A percentile compares a stretch with the other conserved stretches of the same genome.
phyloP scores from a whole-genome alignment of 108 stramenopile genomes.

The Phaeodactylum tricornutum region DNA sequence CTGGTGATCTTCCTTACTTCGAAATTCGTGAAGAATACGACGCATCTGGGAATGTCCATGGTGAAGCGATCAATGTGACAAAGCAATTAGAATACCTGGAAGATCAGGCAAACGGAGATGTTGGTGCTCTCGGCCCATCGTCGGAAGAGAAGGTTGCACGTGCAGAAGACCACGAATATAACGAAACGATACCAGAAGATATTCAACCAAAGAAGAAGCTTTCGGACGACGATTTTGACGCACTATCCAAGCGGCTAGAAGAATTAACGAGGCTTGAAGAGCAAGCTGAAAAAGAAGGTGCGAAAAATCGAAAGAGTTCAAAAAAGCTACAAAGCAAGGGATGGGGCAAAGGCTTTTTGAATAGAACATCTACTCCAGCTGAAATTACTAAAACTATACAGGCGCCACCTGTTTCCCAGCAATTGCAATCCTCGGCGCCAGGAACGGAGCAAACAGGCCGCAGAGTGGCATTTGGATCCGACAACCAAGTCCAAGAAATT shows the following conservation, averaged over 20 bases:
- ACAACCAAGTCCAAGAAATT: conserved; percentile 2
- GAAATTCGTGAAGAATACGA: conserved; percentile 50
- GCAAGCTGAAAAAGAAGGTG: neutral
- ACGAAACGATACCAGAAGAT: neutral
- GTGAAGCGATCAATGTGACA: conserved; percentile 30
- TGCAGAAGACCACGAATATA: neutral
- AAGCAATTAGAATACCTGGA: conserved; percentile 19
- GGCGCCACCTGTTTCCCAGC: neutral
- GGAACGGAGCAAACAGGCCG: neutral
- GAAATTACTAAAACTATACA: neutral
- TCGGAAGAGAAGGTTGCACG: neutral
- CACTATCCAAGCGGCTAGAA: conserved; percentile 5
- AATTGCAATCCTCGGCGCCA: neutral
- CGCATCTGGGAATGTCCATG: conserved; percentile 17
- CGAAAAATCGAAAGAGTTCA: neutral
- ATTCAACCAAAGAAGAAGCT: neutral
- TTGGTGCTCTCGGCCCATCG: neutral
- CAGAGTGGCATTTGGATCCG: neutral
- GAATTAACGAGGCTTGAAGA: conserved; percentile 10
- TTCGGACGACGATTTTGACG: conserved; percentile 5
- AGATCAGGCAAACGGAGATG: conserved; percentile 5
- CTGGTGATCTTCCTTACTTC: conserved; percentile 15
- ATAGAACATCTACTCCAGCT: neutral
- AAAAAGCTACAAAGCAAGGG: conserved; percentile 1
- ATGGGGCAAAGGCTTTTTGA: conserved; percentile 12